Percentiles rank a stretch among this genome's conserved stretches.
These are phyloP conservation scores for bread wheat (Triticum aestivum) DNA, from an alignment of 176 grass and related monocot species.

Conservation along the genomic window DNA sequence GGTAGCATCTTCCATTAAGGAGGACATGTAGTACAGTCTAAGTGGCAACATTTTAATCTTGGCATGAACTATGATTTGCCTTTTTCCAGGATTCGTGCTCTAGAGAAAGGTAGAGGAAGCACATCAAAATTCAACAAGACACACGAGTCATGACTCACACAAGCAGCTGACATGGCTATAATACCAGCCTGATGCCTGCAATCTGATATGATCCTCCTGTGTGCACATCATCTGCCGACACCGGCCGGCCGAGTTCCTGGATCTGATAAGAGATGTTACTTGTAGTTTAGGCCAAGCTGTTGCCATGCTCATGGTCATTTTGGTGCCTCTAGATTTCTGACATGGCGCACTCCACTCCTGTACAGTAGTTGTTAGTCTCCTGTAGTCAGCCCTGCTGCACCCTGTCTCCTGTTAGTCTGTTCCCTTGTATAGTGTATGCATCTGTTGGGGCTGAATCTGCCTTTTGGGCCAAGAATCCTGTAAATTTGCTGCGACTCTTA, in stretches of 20 bases:
- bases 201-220: background rate
- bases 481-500: constrained; percentile 26
- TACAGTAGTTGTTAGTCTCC: constrained; percentile 46
- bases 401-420: background rate
- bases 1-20: background rate
- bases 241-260: background rate
- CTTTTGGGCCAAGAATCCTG: constrained; percentile 21
- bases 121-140: background rate
- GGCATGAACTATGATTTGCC: constrained; percentile 3
- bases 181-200: constrained; percentile 9
- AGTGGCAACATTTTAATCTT: background rate
- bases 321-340: constrained; percentile 15
- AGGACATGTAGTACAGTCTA: background rate
- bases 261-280: constrained; percentile 14
- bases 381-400: background rate
- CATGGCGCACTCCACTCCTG: constrained; percentile 28
- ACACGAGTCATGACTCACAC: background rate
- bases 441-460: constrained; percentile 18
- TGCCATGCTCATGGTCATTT: constrained; percentile 30
- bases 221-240: constrained; percentile 2
- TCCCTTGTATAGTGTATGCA: constrained; percentile 15
- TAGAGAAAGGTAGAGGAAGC: constrained; percentile 22
- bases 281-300: constrained; percentile 8
- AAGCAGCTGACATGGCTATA: background rate
- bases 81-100: constrained; percentile 28